Evolutionary conservation across 768 basidiomycete genomes (phyloP), one percentile per base, ranked within the genome.

Genomic region (Crepidotus variabilis): DNA sequence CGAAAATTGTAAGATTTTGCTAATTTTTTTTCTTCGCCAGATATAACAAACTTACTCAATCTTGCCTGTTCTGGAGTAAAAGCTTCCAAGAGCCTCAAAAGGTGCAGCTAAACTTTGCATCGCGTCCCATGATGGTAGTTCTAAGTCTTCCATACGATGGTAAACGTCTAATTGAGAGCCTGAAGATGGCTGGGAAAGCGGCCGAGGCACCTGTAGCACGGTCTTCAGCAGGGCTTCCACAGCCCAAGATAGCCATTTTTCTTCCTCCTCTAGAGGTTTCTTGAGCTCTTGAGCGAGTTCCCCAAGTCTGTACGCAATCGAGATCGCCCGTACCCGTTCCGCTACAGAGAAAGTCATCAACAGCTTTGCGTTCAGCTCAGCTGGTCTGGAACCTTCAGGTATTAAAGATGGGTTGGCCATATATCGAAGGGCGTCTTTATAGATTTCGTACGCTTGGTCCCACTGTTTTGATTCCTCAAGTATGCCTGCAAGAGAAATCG

Each of bases 61-160:
- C 55, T 80, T 81, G 20, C 83, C 86, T 34, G 71, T 71, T 33
- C 74, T 71, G 3, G 80, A 79, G 59, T 89, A 88, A 52, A 84
- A 83, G 3, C 77, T 72, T 1, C 82, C 88, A 3, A 90, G 74
- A 0, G 85, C 82, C 61, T 87, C 87, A 33, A 90, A 73, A 1
- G 87, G 87, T 9, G 86, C 84, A 18, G 82, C 85, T 22, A 90
- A 69, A 60, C 89, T 85, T 20, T 78, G 76, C 55, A 73, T 76
- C 8, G 75, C 72, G 48, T 80, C 80, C 88, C 88, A 89, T 18
- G 64, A 57, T 1, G 88, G 87, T 50, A 88, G 61, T 13, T 76
- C 75, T 20, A 90, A 71, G 52, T 83, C 82, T 0, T 79, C 72
- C 9, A 82, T 28, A 28, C 8, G 28, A 28, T 28, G 28, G 8